These are phyloP conservation scores for Exophiala aquamarina DNA, from an alignment of 2,329 filamentous ascomycete species.

Conservation along the genomic window DNA sequence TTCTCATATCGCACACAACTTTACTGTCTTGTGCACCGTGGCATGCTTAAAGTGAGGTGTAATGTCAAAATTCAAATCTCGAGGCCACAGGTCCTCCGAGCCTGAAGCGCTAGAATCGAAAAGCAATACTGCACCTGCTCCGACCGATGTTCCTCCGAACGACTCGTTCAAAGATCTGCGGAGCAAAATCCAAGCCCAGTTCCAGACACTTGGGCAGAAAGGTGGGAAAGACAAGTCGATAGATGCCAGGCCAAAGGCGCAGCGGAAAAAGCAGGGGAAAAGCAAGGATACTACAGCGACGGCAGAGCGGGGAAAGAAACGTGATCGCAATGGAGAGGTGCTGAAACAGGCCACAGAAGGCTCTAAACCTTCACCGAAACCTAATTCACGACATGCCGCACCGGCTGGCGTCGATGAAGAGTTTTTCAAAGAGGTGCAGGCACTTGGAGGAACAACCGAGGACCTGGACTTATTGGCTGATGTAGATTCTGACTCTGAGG, in stretches of 20 bases:
- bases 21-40: too few relatives aligned
- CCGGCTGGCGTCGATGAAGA: constrained; percentile 31
- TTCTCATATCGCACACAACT: too few relatives aligned
- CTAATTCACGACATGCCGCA: constrained; percentile 16
- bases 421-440: constrained; percentile 45
- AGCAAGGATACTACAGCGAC: constrained; percentile 21
- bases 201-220: constrained; percentile 40
- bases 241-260: constrained; percentile 30
- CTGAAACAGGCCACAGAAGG: constrained; percentile 39
- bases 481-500: constrained; percentile 47
- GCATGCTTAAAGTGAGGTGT: too few relatives aligned
- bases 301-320: constrained; percentile 40
- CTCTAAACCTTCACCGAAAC: constrained; percentile 22
- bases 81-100: too few relatives aligned
- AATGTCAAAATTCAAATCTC: too few relatives aligned
- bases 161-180: constrained; percentile 20
- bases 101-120: too few relatives aligned
- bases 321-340: constrained; percentile 46
- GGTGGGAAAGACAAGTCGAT: constrained; percentile 37
- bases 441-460: constrained; percentile 50
- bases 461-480: constrained; percentile 47
- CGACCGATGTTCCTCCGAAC: constrained; percentile 1
- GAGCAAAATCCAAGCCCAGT: constrained; percentile 24
- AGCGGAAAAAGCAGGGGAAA: constrained; percentile 29
- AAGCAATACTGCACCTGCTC: background rate